These are phyloP conservation scores for Aspergillus steynii DNA, from an alignment of 495 filamentous ascomycete species.

Conservation along the genomic window DNA sequence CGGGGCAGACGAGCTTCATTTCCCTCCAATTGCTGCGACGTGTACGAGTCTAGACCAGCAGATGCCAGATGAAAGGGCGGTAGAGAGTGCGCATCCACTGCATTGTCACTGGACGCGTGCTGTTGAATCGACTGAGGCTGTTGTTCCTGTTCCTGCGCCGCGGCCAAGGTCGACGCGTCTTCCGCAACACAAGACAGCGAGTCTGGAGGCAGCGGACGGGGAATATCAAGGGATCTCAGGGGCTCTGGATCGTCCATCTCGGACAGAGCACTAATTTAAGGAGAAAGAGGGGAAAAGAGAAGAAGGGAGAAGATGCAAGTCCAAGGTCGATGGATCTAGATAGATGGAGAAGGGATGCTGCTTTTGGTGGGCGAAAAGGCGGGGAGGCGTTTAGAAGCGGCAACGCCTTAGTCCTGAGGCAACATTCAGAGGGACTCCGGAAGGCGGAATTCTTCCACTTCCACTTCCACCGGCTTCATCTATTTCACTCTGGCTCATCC, in stretches of 20 bases:
- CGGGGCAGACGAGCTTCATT: not conserved
- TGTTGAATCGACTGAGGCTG: conserved; percentile 9
- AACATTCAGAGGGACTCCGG: too few species aligned
- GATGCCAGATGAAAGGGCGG: conserved; percentile 25
- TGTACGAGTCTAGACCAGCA: conserved; percentile 21
- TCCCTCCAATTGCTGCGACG: conserved; percentile 20
- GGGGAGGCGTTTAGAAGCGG: conserved; percentile 24
- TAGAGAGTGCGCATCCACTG: conserved; percentile 25
- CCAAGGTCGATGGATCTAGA: not conserved
- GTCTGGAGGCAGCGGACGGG: conserved; percentile 18
- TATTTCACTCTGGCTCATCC: not conserved
- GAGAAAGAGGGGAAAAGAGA: not conserved
- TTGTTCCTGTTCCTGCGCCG: conserved; percentile 19
- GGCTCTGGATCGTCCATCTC: conserved; percentile 20
- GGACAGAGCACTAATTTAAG: not conserved
- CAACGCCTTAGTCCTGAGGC: not conserved
- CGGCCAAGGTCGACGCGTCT: conserved; percentile 24
- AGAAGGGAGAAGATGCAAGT: not conserved
- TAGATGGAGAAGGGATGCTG: conserved; percentile 19
- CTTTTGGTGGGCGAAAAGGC: conserved; percentile 23
- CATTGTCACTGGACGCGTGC: conserved; percentile 7
- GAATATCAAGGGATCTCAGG: conserved; percentile 15
- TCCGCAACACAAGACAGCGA: conserved; percentile 24
- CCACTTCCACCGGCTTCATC: too few species aligned
- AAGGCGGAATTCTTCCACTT: too few species aligned